Evolutionary conservation across 176 grass and related monocot species (phyloP).

Genomic region (Coix lacrymajobi): DNA sequence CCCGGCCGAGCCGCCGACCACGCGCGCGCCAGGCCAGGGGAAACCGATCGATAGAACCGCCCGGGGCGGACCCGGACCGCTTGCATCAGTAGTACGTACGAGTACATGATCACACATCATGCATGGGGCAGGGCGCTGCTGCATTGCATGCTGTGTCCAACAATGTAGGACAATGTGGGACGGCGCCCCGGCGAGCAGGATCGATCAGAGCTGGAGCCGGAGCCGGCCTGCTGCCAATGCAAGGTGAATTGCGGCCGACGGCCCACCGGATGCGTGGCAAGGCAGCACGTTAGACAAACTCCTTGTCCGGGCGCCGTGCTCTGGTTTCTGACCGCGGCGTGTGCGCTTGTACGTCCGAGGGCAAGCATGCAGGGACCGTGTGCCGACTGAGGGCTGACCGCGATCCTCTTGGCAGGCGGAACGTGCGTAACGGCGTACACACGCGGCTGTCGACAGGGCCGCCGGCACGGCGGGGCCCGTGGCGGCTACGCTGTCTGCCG

Average conservation of each 20-base stretch:
- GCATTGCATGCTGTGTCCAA: conserved; percentile 20
- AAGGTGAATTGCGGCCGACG: not conserved
- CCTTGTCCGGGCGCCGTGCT: not conserved
- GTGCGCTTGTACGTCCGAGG: not conserved
- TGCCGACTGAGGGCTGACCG: not conserved
- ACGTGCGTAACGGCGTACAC: not conserved
- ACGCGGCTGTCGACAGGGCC: conserved; percentile 16
- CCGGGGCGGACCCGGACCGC: not conserved
- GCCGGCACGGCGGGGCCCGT: conserved; percentile 9
- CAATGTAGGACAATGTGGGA: conserved; percentile 34
- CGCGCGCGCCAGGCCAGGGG: not conserved
- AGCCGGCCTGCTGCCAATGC: not conserved
- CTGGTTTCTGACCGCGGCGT: not conserved
- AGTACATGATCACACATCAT: conserved; percentile 20
- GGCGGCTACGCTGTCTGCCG: conserved; percentile 7
- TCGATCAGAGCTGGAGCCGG: not conserved
- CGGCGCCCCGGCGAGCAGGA: not conserved
- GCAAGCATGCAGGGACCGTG: not conserved
- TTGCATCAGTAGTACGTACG: too few relatives aligned
- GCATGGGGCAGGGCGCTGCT: too few relatives aligned
- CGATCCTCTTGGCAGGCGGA: not conserved
- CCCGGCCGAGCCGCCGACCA: not conserved
- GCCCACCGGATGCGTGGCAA: not conserved
- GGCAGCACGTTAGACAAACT: not conserved
- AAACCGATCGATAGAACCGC: not conserved